Evolutionary conservation across 148 eudicot species (phyloP).

Genomic region (Nepenthes mirabilis): DNA sequence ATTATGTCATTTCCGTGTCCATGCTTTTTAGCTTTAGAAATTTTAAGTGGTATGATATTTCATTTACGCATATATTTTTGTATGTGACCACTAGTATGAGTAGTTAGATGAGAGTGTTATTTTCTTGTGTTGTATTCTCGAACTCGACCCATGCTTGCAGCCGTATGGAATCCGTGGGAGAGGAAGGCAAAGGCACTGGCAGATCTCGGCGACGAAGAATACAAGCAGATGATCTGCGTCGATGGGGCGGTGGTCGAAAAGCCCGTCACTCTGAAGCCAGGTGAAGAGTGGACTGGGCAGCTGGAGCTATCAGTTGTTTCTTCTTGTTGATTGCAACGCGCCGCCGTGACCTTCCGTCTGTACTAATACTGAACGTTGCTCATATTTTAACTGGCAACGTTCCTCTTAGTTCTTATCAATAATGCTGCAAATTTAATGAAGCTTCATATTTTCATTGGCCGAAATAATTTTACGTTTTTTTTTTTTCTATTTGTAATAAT

Average conservation of each 20-base stretch:
- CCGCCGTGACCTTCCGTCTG: not conserved
- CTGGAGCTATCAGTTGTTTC: slow-evolving; percentile 51
- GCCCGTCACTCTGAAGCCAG: slow-evolving; percentile 55
- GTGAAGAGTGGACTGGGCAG: slow-evolving; percentile 72
- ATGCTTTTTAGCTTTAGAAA: too few relatives aligned
- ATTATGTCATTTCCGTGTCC: too few relatives aligned
- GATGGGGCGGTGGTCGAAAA: slow-evolving; percentile 79
- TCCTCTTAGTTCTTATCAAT: not conserved
- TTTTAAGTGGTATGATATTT: too few relatives aligned
- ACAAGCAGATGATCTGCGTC: slow-evolving; percentile 67
- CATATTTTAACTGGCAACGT: slow-evolving; percentile 24
- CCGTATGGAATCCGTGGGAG: slow-evolving; percentile 98
- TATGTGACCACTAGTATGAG: too few relatives aligned
- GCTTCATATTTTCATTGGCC: too few relatives aligned
- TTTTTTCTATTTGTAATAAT: too few relatives aligned
- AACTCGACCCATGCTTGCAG: slow-evolving; percentile 13
- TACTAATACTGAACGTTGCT: slow-evolving; percentile 17
- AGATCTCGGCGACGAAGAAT: slow-evolving; percentile 74
- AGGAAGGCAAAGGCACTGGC: slow-evolving; percentile 47
- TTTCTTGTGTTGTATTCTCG: not conserved
- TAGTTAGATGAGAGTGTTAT: not conserved
- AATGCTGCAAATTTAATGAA: too few relatives aligned
- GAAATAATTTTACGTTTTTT: too few relatives aligned
- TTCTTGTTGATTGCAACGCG: slow-evolving; percentile 16
- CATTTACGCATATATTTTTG: too few relatives aligned